phyloP scores from a whole-genome alignment of 768 basidiomycete genomes.

The Leccinum barrowsii region DNA sequence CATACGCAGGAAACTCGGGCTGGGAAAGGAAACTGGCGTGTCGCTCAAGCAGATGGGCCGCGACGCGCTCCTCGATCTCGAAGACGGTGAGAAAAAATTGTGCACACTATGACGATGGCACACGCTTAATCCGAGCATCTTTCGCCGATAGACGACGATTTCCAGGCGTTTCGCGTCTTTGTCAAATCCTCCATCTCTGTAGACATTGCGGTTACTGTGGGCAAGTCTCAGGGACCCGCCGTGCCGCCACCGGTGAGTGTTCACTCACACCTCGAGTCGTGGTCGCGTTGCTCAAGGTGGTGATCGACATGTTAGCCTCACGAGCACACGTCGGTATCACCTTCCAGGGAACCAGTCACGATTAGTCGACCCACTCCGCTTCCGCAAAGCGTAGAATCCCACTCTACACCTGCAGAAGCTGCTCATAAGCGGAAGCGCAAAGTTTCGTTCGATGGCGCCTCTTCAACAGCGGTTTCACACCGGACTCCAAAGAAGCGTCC shows the following conservation, averaged over 20 bases:
- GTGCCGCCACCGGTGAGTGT: constrained; percentile 10
- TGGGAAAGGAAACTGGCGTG: constrained; percentile 37
- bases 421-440: constrained; percentile 27
- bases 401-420: not conserved
- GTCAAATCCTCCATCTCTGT: constrained; percentile 37
- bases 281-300: not conserved
- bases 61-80: constrained; percentile 58
- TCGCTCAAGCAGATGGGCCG: constrained; percentile 52
- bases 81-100: constrained; percentile 55
- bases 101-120: not conserved
- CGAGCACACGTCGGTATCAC: not conserved
- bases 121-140: not conserved
- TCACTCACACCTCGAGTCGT: not conserved
- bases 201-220: constrained; percentile 35
- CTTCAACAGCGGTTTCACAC: not conserved
- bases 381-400: not conserved
- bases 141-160: constrained; percentile 62
- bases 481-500: not conserved
- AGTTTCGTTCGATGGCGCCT: constrained; percentile 7
- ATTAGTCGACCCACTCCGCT: not conserved
- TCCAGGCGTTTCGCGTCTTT: constrained; percentile 61
- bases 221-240: not conserved
- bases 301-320: not conserved
- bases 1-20: constrained; percentile 59
- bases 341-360: not conserved